Base-by-base conservation (phyloP, 345 rosid genomes). In the Cochlearia excelsa region DNA sequence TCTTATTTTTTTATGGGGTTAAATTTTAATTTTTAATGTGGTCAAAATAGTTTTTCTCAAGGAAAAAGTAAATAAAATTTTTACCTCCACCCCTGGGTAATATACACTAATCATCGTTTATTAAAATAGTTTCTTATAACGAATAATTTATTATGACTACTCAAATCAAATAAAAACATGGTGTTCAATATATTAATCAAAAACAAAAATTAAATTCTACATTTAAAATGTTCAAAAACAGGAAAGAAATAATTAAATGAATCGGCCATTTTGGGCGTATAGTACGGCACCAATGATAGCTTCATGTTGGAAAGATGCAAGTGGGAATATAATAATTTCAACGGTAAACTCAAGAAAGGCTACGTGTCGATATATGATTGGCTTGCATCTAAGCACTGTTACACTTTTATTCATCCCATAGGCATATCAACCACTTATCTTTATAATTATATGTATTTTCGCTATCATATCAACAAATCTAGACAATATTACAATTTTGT, bases 301-400 rank as follows among this genome's bases (percentile, higher is more conserved):
- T 3, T 50, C 65, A 58, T 8, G 58, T 49, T 31, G 33, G 43
- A 31, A 34, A 28, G 4, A 30, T 66, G 63, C 58, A 57, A 42
- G 57, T 67, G 41, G 53, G 28, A 59, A 3, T 16, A 9, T 35
- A 38, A 29, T 44, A 44, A 1, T 67, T 67, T 67, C 59, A 67
- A 51, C 54, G 47, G 72, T 51, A 67, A 35, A 67, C 54, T 52
- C 60, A 53, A 35, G 41, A 67, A 29, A 8, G 26, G 3, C 7
- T 45, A 68, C 60, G 60, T 68, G 66, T 38, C 47, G 3, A 7
- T 23, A 1, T 4, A 1, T 45, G 49, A 23, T 27, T 60, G 72
- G 72, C 3, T 60, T 44, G 54, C 54, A 3, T 35, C 66, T 45
- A 59, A 51, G 29, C 38, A 59, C 72, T 52, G 28, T 52, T 35